phyloP scores from a whole-genome alignment of 2,329 filamentous ascomycete genomes.

The Sporothrix pallida region DNA sequence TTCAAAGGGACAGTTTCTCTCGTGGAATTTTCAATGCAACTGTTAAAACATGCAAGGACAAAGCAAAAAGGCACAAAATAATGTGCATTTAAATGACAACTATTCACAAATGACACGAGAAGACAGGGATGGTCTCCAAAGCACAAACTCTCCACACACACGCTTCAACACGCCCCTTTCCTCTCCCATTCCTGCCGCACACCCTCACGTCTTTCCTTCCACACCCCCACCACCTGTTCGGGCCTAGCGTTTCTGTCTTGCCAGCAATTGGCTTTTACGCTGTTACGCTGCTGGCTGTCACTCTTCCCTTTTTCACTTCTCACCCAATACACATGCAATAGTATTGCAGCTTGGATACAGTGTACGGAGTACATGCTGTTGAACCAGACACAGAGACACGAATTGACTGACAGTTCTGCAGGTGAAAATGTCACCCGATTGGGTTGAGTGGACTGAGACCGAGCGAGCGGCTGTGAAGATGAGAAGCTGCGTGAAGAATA shows the following conservation, averaged over 20 bases:
- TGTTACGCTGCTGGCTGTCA: background rate
- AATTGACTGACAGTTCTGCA: constrained; percentile 1
- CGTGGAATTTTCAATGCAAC: too few relatives aligned
- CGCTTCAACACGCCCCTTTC: background rate
- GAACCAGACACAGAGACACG: background rate
- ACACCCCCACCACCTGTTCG: constrained; percentile 15
- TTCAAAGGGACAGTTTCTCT: background rate
- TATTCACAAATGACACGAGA: background rate
- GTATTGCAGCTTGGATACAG: background rate
- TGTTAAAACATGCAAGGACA: background rate
- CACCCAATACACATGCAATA: background rate
- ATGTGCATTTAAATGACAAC: too few relatives aligned
- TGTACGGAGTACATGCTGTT: too few relatives aligned
- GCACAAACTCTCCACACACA: background rate
- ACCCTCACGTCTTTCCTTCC: background rate
- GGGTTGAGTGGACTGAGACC: background rate
- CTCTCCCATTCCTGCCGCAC: background rate
- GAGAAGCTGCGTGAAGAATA: background rate
- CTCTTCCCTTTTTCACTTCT: background rate
- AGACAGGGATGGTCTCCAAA: background rate
- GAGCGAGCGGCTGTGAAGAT: background rate
- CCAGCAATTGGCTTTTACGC: background rate
- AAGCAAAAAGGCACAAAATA: background rate
- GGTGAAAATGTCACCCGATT: constrained; percentile 2
- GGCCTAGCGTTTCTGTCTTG: background rate